These are phyloP conservation scores for Cutaneotrichosporon sp. DNA, from an alignment of 1,284 basidiomycete species.

Conservation along the genomic window DNA sequence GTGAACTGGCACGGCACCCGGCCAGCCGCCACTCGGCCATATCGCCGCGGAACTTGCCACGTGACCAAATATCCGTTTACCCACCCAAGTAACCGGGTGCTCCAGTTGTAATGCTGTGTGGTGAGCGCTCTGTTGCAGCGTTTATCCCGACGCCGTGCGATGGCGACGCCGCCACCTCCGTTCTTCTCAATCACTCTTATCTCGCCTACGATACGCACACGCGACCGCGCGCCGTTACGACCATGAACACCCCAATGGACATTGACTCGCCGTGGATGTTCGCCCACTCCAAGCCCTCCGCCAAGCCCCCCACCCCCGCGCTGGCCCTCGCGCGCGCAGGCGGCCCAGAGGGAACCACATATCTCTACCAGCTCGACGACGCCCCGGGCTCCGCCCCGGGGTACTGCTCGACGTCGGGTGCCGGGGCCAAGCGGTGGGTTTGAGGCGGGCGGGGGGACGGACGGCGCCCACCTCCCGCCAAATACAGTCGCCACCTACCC, in stretches of 20 bases:
- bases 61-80: not conserved
- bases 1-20: not conserved
- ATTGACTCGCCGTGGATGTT: conserved; percentile 22
- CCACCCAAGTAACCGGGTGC: not conserved
- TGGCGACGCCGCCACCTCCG: not conserved
- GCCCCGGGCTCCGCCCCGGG: conserved; percentile 24
- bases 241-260: not conserved
- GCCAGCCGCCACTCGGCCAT: not conserved
- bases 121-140: not conserved
- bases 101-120: not conserved
- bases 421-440: conserved; percentile 54
- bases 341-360: conserved; percentile 45
- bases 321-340: conserved; percentile 51
- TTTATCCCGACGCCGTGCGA: not conserved
- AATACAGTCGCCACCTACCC: conserved; percentile 2
- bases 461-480: conserved; percentile 14
- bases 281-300: conserved; percentile 28
- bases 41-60: conserved; percentile 3
- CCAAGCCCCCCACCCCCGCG: conserved; percentile 23
- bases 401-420: conserved; percentile 40
- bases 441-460: conserved; percentile 54
- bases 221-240: conserved; percentile 7
- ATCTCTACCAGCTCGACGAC: conserved; percentile 43
- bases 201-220: not conserved
- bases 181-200: not conserved